A percentile compares a stretch with the other conserved stretches of the same genome.
Conservation (phyloP, 495 filamentous ascomycete species). For the Amphirosellinia nigrospora region DNA sequence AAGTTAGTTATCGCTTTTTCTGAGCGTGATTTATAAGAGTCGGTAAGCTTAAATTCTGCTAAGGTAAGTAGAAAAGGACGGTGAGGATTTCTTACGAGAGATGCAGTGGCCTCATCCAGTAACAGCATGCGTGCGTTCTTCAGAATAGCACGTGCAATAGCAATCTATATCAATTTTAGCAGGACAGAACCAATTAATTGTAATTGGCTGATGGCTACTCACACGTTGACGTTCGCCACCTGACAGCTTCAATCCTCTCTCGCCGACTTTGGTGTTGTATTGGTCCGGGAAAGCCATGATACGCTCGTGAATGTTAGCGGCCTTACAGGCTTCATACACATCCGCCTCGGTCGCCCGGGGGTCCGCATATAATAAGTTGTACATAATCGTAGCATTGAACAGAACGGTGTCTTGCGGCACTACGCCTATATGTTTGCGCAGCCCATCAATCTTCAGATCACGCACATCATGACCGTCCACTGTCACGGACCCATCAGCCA, state of each 20-base stretch:
- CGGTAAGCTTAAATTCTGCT: neutral
- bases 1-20: neutral
- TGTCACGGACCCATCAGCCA: slow-evolving; percentile 66
- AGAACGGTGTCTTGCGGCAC: slow-evolving; percentile 86
- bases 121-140: slow-evolving; percentile 58
- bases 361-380: slow-evolving; percentile 85
- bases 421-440: slow-evolving; percentile 78
- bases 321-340: slow-evolving; percentile 75
- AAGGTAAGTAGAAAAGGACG: neutral
- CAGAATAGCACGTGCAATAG: slow-evolving; percentile 71
- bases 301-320: slow-evolving; percentile 85
- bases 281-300: slow-evolving; percentile 81
- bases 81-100: slow-evolving; percentile 34
- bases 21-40: neutral
- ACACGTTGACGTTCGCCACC: slow-evolving; percentile 82
- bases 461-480: slow-evolving; percentile 79
- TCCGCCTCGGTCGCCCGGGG: slow-evolving; percentile 74
- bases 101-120: slow-evolving; percentile 59
- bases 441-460: slow-evolving; percentile 76
- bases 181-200: neutral
- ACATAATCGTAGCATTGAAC: slow-evolving; percentile 86
- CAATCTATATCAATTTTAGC: slow-evolving; percentile 51
- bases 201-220: neutral
- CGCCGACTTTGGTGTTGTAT: slow-evolving; percentile 83
- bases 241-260: slow-evolving; percentile 78